phyloP scores from a whole-genome alignment of 2,329 filamentous ascomycete species.

The Fonsecaea erecta region DNA sequence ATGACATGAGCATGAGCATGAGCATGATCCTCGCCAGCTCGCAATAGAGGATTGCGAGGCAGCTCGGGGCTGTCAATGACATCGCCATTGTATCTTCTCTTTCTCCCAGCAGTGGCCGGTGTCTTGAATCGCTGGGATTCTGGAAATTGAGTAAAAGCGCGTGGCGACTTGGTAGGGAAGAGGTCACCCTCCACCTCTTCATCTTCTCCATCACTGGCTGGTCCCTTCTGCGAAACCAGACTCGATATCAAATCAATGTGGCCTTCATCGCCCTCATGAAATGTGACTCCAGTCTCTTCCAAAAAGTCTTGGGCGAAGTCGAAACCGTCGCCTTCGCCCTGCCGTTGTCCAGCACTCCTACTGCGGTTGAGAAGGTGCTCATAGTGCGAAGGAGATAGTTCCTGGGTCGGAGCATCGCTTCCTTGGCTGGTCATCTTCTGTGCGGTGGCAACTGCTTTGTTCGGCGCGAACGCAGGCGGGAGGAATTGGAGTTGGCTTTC shows the following conservation, averaged over 20 bases:
- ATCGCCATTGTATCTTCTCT: conserved; percentile 42
- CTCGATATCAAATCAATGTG: conserved; percentile 50
- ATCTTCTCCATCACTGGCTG: not conserved
- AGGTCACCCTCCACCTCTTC: conserved; percentile 21
- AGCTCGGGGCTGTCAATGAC: conserved; percentile 46
- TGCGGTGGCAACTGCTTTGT: conserved; percentile 1
- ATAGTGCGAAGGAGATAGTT: conserved; percentile 51
- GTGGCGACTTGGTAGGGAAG: conserved; percentile 40
- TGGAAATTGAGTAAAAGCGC: conserved; percentile 49
- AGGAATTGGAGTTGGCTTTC: conserved; percentile 19
- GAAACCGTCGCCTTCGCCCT: conserved; percentile 19
- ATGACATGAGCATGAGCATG: conserved; percentile 47
- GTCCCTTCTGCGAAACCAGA: conserved; percentile 39
- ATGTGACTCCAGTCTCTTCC: conserved; percentile 45
- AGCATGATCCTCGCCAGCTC: conserved; percentile 42
- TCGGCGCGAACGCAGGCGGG: conserved; percentile 5
- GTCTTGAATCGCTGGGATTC: conserved; percentile 53
- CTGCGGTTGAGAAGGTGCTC: conserved; percentile 48
- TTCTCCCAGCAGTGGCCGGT: conserved; percentile 48
- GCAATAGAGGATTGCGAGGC: conserved; percentile 49
- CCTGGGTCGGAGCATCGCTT: conserved; percentile 50
- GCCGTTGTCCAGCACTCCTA: conserved; percentile 39
- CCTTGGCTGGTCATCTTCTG: conserved; percentile 45
- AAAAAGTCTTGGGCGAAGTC: not conserved
- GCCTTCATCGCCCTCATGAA: conserved; percentile 49